Percentiles rank a stretch among this genome's conserved stretches.
Conservation (phyloP, 2,329 filamentous ascomycete genomes). For the Metarhizium humberi region DNA sequence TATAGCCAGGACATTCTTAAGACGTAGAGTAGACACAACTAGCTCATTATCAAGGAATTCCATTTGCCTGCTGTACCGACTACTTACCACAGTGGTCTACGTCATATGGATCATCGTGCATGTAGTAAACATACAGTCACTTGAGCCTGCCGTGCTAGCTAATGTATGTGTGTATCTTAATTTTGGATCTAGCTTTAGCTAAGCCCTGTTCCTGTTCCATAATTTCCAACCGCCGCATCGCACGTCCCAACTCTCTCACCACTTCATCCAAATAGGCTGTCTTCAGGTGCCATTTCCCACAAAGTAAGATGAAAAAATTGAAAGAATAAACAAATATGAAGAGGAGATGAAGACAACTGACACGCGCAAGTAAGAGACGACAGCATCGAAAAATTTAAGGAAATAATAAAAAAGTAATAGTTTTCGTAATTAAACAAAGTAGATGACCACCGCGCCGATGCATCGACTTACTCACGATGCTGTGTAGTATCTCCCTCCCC, state of each 20-base stretch:
- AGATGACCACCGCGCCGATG: constrained; percentile 33
- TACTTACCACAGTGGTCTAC: too few relatives aligned
- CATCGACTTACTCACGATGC: constrained; percentile 21
- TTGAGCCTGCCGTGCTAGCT: too few relatives aligned
- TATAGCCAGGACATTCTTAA: neutral
- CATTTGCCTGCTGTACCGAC: too few relatives aligned
- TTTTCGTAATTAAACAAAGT: constrained; percentile 44
- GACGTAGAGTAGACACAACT: neutral
- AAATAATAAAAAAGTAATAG: constrained; percentile 12
- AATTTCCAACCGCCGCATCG: constrained; percentile 3
- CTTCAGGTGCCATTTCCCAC: neutral
- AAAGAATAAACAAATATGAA: constrained; percentile 4
- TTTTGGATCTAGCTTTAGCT: neutral
- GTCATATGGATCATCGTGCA: too few relatives aligned
- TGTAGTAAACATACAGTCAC: too few relatives aligned
- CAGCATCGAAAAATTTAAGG: neutral
- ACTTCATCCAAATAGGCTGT: neutral
- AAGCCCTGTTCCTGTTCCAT: neutral
- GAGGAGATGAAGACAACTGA: neutral
- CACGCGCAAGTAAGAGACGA: neutral
- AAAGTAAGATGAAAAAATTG: constrained; percentile 2
- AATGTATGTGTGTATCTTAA: neutral
- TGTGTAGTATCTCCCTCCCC: constrained; percentile 12
- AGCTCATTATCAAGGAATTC: neutral
- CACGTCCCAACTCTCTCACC: neutral